Evolutionary conservation across 2,329 filamentous ascomycete species (phyloP), one percentile per base, ranked within the genome.

Genomic region (Aspergillus flavus): DNA sequence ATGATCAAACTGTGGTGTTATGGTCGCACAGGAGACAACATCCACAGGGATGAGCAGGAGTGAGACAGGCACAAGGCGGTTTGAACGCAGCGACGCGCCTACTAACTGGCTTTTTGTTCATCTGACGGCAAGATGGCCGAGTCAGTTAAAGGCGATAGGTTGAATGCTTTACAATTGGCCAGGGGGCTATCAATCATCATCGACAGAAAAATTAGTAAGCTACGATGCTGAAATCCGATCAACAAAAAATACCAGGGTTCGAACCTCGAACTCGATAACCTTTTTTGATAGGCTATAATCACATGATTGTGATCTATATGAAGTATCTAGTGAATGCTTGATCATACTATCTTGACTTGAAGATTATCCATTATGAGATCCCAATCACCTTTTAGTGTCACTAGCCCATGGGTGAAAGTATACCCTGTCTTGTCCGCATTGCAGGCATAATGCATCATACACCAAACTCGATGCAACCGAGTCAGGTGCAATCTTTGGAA

Each of bases 1-100:
- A 68, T 63, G 57, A 59, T 57, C 55, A 57, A 55, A 39, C 57
- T 41, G 58, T 50, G 61, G 57, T 60, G 64, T 32, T n/a, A 4
- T 52, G 28, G 7, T 46, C 34, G 21, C 39, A 34, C n/a, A 58
- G 28, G n/a, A 30, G 46, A 48, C 43, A 26, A 23, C 45, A 28
- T 41, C 39, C 39, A 41, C 39, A 41, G 39, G 36, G 36, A 39
- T 39, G 36, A 19, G 14, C 36, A 39, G 16, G 5, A 39, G 36
- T 39, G 36, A 39, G 36, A 39, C 36, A 19, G 36, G 36, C 36
- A 41, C 39, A 41, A n/a, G 6, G 16, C 19, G 6, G 19, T n/a
- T 41, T 41, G 6, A 41, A n/a, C 26, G 21, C 23, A 46, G 14
- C 43, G 10, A 3, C 4, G 6, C 16, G 4, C 7, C 16, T 41